Evolutionary conservation across 176 grass and related monocot genomes (phyloP).

Genomic region (Aegilops longissima): DNA sequence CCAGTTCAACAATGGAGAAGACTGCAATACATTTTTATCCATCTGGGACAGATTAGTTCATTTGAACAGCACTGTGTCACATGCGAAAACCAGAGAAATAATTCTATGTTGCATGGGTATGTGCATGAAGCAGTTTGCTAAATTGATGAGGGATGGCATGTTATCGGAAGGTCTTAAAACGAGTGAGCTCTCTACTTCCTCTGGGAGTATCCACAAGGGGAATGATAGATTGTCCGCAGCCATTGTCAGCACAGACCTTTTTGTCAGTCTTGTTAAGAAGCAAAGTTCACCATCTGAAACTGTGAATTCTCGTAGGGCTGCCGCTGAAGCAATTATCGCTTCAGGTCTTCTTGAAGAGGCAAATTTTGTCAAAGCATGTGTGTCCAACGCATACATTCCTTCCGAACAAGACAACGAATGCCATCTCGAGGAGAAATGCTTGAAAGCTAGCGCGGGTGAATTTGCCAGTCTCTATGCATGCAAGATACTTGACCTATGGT

Average conservation of each 20-base stretch:
- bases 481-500: constrained; percentile 88
- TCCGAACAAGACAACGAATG: constrained; percentile 37
- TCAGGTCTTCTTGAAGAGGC: constrained; percentile 77
- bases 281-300: constrained; percentile 77
- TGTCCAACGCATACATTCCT: constrained; percentile 46
- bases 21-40: constrained; percentile 45
- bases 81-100: constrained; percentile 76
- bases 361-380: constrained; percentile 32
- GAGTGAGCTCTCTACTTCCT: constrained; percentile 29
- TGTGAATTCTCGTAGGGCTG: constrained; percentile 71
- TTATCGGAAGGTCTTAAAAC: constrained; percentile 30
- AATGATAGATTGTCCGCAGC: constrained; percentile 34
- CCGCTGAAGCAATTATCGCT: constrained; percentile 76
- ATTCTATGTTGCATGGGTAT: constrained; percentile 89
- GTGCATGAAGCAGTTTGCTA: constrained; percentile 75
- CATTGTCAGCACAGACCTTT: constrained; percentile 52
- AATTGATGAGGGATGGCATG: constrained; percentile 42
- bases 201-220: constrained; percentile 31
- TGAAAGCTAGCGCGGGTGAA: constrained; percentile 38
- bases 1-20: constrained; percentile 46
- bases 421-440: constrained; percentile 45
- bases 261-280: constrained; percentile 66
- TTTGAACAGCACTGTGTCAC: constrained; percentile 62
- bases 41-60: constrained; percentile 86
- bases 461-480: constrained; percentile 56